These are phyloP conservation scores for Grigorovia jiainica DNA, from an alignment of 805 yeast species.

Conservation along the genomic window DNA sequence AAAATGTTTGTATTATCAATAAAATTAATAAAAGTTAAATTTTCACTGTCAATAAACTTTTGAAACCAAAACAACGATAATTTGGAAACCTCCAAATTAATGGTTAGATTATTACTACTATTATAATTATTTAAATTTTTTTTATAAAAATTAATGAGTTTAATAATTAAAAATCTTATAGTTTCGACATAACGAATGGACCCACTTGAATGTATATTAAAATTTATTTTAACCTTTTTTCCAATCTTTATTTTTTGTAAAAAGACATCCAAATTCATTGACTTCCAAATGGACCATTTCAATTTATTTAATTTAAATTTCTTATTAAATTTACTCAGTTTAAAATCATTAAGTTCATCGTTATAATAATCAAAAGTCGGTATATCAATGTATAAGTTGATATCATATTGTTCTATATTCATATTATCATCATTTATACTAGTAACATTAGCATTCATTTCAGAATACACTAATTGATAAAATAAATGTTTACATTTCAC, in stretches of 20 bases:
- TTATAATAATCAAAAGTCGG: constrained; percentile 29
- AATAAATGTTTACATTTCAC: constrained; percentile 23
- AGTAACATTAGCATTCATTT: constrained; percentile 9
- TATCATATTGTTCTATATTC: not conserved
- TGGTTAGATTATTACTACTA: constrained; percentile 8
- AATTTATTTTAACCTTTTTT: not conserved
- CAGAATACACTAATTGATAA: constrained; percentile 23
- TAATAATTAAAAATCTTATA: constrained; percentile 23
- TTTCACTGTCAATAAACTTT: constrained; percentile 17
- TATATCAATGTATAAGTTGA: constrained; percentile 25
- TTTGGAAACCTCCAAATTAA: constrained; percentile 20
- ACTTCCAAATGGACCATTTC: constrained; percentile 17
- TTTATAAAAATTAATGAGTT: constrained; percentile 15
- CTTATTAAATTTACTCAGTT: constrained; percentile 22
- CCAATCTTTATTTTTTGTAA: not conserved
- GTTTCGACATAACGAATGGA: constrained; percentile 29
- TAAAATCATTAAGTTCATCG: constrained; percentile 22
- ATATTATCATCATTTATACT: not conserved
- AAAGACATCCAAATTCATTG: constrained; percentile 22
- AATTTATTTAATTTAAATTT: constrained; percentile 23
- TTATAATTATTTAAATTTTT: no score
- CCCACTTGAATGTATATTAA: constrained; percentile 21
- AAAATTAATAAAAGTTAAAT: constrained; percentile 16
- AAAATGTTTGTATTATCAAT: no score
- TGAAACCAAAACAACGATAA: constrained; percentile 27